These are phyloP conservation scores for Gossypium schwendimanii DNA, from an alignment of 441 rosid genomes.

Conservation along the genomic window DNA sequence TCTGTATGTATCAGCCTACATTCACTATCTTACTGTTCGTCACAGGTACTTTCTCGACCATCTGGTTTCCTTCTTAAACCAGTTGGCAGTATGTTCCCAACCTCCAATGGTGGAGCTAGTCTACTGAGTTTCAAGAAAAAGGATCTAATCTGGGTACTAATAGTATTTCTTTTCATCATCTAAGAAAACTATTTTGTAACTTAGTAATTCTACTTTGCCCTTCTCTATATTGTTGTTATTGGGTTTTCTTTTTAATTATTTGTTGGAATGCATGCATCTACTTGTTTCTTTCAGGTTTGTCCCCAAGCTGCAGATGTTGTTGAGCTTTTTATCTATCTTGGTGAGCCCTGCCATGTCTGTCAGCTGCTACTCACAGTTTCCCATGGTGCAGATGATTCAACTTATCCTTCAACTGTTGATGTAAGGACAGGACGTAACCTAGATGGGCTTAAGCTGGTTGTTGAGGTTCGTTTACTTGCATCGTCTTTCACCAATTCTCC, in stretches of 20 bases:
- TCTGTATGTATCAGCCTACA: constrained; percentile 5
- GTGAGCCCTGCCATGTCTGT: constrained; percentile 95
- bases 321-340: constrained; percentile 81
- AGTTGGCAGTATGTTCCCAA: constrained; percentile 55
- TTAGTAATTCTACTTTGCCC: not conserved
- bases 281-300: constrained; percentile 56
- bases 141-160: constrained; percentile 75
- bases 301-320: constrained; percentile 77
- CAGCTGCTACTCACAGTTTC: constrained; percentile 82
- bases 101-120: constrained; percentile 49
- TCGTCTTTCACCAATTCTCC: not conserved
- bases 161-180: constrained; percentile 15
- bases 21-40: constrained; percentile 23
- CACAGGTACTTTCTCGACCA: constrained; percentile 82
- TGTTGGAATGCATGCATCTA: not conserved
- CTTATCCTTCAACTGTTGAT: constrained; percentile 79
- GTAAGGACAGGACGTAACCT: constrained; percentile 79
- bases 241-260: not conserved
- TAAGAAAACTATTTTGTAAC: constrained; percentile 8
- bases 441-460: constrained; percentile 77
- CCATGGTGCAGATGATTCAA: constrained; percentile 90
- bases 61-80: constrained; percentile 86
- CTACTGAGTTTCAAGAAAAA: constrained; percentile 75
- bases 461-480: constrained; percentile 62
- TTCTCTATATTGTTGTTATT: not conserved